Percentiles rank a stretch among this genome's conserved stretches.
Evolutionary conservation across 441 rosid genomes (phyloP).

Genomic region (Erodium trifolium): DNA sequence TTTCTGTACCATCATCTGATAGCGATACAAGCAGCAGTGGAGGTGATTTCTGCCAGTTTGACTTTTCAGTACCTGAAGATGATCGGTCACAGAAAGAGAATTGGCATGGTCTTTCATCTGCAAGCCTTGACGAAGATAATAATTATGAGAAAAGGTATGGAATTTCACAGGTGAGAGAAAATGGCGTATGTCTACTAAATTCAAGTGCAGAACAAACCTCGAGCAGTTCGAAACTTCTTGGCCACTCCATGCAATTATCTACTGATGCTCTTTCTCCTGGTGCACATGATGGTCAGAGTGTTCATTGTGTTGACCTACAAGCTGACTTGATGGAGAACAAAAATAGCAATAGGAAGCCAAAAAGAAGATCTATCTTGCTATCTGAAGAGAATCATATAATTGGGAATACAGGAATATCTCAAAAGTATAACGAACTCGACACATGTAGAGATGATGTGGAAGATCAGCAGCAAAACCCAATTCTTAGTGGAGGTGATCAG

Average conservation of each 20-base stretch:
- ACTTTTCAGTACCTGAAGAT: conserved; percentile 27
- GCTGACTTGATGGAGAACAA: conserved; percentile 31
- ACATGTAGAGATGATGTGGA: conserved; percentile 16
- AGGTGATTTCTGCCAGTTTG: conserved; percentile 40
- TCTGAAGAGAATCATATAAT: conserved; percentile 32
- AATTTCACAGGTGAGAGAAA: conserved; percentile 25
- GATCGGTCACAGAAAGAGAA: conserved; percentile 27
- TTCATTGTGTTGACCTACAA: conserved; percentile 33
- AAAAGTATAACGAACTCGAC: conserved; percentile 24
- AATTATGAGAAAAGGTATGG: conserved; percentile 24
- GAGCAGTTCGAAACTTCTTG: conserved; percentile 18
- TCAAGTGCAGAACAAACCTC: conserved; percentile 27
- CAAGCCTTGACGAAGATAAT: conserved; percentile 21
- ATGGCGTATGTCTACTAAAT: conserved; percentile 25
- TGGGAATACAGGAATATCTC: conserved; percentile 19
- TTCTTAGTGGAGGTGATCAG: conserved; percentile 15
- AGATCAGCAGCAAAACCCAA: neutral
- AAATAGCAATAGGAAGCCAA: conserved; percentile 45
- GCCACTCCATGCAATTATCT: conserved; percentile 21
- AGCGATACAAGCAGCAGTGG: conserved; percentile 73
- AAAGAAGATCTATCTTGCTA: conserved; percentile 49
- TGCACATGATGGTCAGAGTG: conserved; percentile 31
- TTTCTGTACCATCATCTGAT: conserved; percentile 67
- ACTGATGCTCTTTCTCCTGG: conserved; percentile 7
- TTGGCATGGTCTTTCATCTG: conserved; percentile 21